These are phyloP conservation scores for Chlamydomonas reinhardtii DNA, from an alignment of 163 green algal genomes.

Conservation along the genomic window DNA sequence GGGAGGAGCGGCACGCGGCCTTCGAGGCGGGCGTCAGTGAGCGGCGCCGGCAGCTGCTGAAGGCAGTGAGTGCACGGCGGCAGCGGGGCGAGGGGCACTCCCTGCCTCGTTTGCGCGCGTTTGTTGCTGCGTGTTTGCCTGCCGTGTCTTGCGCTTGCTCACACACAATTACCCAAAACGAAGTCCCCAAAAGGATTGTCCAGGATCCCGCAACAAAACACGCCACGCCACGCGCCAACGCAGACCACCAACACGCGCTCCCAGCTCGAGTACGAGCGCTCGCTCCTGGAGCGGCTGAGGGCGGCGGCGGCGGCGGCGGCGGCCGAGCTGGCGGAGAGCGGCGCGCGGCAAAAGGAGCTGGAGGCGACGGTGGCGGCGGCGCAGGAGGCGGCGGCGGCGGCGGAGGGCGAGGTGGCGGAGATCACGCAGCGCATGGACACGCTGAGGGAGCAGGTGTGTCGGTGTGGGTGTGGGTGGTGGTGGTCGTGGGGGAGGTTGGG, in stretches of 20 bases:
- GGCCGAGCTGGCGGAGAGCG: conserved; percentile 6
- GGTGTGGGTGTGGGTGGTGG: not conserved
- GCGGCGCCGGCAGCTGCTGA: conserved; percentile 58
- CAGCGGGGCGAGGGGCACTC: not conserved
- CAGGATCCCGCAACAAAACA: too few species aligned
- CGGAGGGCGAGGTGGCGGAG: not conserved
- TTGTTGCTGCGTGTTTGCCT: too few species aligned
- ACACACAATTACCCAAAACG: too few species aligned
- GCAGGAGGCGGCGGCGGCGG: not conserved
- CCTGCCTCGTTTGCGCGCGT: too few species aligned
- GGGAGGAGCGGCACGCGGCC: conserved; percentile 84
- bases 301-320: not conserved
- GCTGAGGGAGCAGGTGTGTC: conserved; percentile 20
- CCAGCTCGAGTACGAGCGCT: conserved; percentile 87
- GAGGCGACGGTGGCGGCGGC: conserved; percentile 23
- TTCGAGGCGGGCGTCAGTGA: conserved; percentile 57
- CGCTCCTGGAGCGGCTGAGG: conserved; percentile 24
- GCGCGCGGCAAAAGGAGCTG: not conserved
- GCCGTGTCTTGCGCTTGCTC: too few species aligned
- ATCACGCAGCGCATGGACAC: not conserved
- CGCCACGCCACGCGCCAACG: too few species aligned
- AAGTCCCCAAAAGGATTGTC: too few species aligned
- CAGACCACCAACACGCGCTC: conserved; percentile 46
- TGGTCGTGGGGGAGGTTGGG: not conserved
- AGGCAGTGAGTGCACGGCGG: not conserved